Percentiles rank a stretch among this genome's conserved stretches.
Evolutionary conservation across 495 filamentous ascomycete species (phyloP).

Genomic region (Trichoderma reesei): DNA sequence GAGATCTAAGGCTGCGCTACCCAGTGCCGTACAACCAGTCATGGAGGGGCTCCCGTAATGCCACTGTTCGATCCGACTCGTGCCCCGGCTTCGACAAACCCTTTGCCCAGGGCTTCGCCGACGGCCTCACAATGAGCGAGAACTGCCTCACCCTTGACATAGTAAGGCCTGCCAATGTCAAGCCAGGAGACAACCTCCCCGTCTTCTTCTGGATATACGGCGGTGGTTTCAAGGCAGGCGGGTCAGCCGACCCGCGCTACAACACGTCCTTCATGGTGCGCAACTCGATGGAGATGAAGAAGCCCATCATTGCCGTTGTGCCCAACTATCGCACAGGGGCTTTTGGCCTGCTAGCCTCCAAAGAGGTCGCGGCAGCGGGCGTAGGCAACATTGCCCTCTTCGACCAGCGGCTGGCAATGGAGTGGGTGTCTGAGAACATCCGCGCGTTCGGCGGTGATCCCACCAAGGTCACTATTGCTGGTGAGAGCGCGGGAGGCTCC

Average conservation of each 20-base stretch:
- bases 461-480: slow-evolving; percentile 49
- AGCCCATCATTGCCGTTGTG: slow-evolving; percentile 48
- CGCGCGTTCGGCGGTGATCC: slow-evolving; percentile 57
- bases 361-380: background rate
- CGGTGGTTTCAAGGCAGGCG: background rate
- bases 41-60: slow-evolving; percentile 3
- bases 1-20: background rate
- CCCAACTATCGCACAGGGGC: slow-evolving; percentile 38
- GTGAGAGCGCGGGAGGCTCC: slow-evolving; percentile 55
- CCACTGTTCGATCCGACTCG: background rate
- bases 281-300: slow-evolving; percentile 40
- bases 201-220: slow-evolving; percentile 9
- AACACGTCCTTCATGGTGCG: slow-evolving; percentile 39
- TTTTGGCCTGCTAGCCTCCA: slow-evolving; percentile 49
- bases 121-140: slow-evolving; percentile 7
- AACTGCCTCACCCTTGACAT: slow-evolving; percentile 1
- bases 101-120: background rate
- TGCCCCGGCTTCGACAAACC: background rate
- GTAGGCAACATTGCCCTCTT: slow-evolving; percentile 42
- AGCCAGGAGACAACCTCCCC: background rate
- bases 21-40: background rate
- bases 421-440: slow-evolving; percentile 63
- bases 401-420: slow-evolving; percentile 28
- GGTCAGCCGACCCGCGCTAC: slow-evolving; percentile 21
- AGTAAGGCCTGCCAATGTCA: background rate